These are phyloP conservation scores for Scenedesmus sp. DNA, from an alignment of 163 green algal genomes.

Conservation along the genomic window DNA sequence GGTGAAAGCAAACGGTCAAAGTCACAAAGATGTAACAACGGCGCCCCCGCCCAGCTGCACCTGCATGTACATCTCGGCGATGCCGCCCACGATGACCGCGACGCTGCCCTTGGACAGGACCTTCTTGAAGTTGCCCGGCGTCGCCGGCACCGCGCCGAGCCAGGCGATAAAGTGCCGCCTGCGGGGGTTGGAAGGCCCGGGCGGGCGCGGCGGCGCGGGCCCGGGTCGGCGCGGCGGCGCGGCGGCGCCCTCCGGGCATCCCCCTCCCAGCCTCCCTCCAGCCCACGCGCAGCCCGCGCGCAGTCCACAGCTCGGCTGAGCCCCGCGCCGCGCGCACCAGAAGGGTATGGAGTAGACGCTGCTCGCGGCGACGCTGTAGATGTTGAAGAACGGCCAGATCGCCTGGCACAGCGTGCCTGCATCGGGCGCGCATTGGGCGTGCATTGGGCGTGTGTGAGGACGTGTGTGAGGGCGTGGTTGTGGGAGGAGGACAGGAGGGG, in stretches of 20 bases:
- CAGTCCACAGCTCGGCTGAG: too few relatives aligned
- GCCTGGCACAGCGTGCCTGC: slow-evolving; percentile 44
- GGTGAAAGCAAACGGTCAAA: too few relatives aligned
- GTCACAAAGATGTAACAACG: too few relatives aligned
- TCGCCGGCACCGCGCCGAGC: slow-evolving; percentile 5
- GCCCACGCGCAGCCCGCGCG: too few relatives aligned
- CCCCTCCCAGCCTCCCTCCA: too few relatives aligned
- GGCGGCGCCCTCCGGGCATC: too few relatives aligned
- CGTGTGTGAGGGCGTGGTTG: not conserved
- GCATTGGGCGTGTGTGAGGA: not conserved
- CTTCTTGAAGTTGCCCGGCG: slow-evolving; percentile 44
- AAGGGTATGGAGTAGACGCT: slow-evolving; percentile 53
- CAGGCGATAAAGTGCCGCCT: too few relatives aligned
- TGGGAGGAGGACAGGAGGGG: too few relatives aligned
- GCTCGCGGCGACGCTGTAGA: slow-evolving; percentile 46
- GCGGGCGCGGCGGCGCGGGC: too few relatives aligned
- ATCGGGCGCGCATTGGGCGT: not conserved
- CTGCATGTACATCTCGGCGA: slow-evolving; percentile 49
- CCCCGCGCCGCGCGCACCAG: slow-evolving; percentile 29
- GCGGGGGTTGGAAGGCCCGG: too few relatives aligned
- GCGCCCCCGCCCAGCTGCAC: not conserved
- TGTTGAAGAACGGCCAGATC: slow-evolving; percentile 50
- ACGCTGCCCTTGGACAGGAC: slow-evolving; percentile 47
- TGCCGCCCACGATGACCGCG: slow-evolving; percentile 53
- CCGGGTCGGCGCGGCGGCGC: too few relatives aligned